A percentile compares a stretch with the other conserved stretches of the same genome.
These are phyloP conservation scores for Blastobotrys ciferrii DNA, from an alignment of 1,139 yeast genomes.

Conservation along the genomic window DNA sequence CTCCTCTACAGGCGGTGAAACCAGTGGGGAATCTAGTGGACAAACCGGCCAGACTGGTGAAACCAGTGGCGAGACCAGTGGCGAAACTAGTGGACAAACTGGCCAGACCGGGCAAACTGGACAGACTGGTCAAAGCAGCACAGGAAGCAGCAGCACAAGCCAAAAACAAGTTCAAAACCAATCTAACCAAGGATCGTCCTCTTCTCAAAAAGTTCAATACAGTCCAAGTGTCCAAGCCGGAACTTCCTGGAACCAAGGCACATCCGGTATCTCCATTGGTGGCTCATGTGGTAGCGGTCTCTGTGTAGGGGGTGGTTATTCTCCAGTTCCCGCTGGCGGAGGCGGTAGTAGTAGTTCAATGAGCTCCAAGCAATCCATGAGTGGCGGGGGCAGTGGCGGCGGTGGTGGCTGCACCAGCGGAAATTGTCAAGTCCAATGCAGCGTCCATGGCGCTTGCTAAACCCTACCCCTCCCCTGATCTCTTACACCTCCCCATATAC, in stretches of 20 bases:
- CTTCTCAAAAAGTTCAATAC: not conserved
- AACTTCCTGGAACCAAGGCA: constrained; percentile 2
- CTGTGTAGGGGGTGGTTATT: not conserved
- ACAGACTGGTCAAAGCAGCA: not conserved
- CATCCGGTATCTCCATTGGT: constrained; percentile 5
- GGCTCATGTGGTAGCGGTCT: not conserved
- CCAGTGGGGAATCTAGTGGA: not conserved
- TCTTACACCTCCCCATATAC: not conserved
- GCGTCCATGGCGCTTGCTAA: not conserved
- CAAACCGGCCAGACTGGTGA: not conserved
- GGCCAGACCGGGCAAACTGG: not conserved
- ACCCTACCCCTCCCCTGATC: not conserved
- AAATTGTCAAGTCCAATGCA: not conserved
- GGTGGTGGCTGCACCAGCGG: not conserved
- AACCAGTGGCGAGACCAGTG: not conserved
- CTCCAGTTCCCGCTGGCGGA: constrained; percentile 1
- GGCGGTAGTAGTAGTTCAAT: constrained; percentile 2
- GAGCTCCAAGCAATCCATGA: not conserved
- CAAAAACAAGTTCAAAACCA: not conserved
- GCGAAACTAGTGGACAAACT: no score
- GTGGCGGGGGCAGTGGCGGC: not conserved
- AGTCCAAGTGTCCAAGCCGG: constrained; percentile 1
- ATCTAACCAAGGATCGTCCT: not conserved
- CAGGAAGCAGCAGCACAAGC: not conserved
- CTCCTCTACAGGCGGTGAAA: not conserved